Percentiles rank a stretch among this genome's conserved stretches.
Conservation (phyloP, 148 eudicot species). For the Rhododendron ovatum region DNA sequence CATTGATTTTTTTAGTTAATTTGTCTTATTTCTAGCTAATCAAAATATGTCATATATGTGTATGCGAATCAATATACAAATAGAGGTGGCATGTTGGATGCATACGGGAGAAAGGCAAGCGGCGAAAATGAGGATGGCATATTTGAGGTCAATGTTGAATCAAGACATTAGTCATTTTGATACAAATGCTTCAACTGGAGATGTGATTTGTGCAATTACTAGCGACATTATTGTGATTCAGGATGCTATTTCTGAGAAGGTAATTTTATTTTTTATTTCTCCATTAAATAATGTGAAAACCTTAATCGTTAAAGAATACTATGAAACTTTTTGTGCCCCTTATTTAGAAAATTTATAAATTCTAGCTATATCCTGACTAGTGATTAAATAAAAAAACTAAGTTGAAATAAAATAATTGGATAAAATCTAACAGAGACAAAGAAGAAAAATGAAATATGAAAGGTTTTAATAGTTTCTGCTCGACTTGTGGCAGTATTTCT, state of each 20-base stretch:
- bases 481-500: no score
- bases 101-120: slow-evolving; percentile 95
- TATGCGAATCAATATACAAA: not conserved
- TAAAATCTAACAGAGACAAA: not conserved
- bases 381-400: not conserved
- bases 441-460: not conserved
- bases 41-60: not conserved
- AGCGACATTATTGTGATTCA: slow-evolving; percentile 81
- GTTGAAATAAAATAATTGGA: not conserved
- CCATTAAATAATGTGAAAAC: not conserved
- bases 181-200: slow-evolving; percentile 85
- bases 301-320: not conserved
- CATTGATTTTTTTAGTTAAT: not conserved
- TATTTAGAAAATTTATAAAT: no score
- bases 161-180: slow-evolving; percentile 91
- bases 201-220: slow-evolving; percentile 85
- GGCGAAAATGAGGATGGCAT: slow-evolving; percentile 90
- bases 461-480: no score
- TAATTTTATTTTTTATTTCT: slow-evolving; percentile 7
- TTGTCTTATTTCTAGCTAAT: not conserved
- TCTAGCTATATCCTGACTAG: not conserved
- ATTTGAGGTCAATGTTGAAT: slow-evolving; percentile 69
- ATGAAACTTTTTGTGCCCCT: not conserved
- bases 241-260: slow-evolving; percentile 98
- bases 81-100: slow-evolving; percentile 98